A percentile compares a stretch with the other conserved stretches of the same genome.
Evolutionary conservation across 1,139 yeast genomes (phyloP).

Genomic region (Hansenula lynferdii): DNA sequence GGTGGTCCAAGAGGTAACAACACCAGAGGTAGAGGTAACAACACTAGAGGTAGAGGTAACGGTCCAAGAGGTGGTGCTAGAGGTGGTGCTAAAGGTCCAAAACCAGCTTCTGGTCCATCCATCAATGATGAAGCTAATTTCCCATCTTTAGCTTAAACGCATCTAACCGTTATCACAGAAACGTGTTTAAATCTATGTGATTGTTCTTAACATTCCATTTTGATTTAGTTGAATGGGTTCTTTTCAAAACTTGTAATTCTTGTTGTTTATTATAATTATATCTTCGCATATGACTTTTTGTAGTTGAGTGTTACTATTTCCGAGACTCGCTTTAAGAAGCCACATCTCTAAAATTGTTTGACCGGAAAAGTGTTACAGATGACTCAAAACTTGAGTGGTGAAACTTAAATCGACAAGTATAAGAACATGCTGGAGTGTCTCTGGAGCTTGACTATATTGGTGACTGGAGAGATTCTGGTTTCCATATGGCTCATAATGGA

Average conservation of each 20-base stretch:
- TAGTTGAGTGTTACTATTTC: neutral
- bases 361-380: no score
- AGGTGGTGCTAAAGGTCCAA: conserved; percentile 30
- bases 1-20: conserved; percentile 10
- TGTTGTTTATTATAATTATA: conserved; percentile 4
- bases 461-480: no score
- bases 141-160: conserved; percentile 21
- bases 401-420: no score
- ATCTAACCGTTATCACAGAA: neutral
- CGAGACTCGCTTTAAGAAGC: no score
- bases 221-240: neutral
- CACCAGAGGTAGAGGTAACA: conserved; percentile 11
- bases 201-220: no score
- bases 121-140: conserved; percentile 35
- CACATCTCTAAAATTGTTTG: no score
- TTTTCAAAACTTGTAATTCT: conserved; percentile 3
- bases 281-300: conserved; percentile 2
- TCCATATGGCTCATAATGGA: no score
- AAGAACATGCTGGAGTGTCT: no score
- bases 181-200: no score
- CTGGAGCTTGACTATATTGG: no score
- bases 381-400: no score
- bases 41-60: no score
- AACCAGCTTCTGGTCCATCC: conserved; percentile 45
- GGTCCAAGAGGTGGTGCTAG: conserved; percentile 14